A percentile compares a stretch with the other conserved stretches of the same genome.
These are phyloP conservation scores for Ammopiptanthus mongolicus DNA, from an alignment of 306 rosid species.

Conservation along the genomic window DNA sequence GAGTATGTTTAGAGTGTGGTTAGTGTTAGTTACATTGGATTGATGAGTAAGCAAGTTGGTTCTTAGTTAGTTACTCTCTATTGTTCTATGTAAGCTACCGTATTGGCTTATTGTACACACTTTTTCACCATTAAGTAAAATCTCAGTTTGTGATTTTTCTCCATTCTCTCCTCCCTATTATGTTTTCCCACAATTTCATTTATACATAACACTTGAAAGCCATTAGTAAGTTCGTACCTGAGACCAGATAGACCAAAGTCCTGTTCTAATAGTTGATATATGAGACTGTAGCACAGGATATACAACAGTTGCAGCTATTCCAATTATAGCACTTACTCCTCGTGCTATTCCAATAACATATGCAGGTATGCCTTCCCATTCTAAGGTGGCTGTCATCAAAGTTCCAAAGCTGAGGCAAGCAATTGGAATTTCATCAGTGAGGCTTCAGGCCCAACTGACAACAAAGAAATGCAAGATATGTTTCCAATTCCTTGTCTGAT, in stretches of 20 bases:
- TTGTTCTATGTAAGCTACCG: not conserved
- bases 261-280: constrained; percentile 61
- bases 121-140: not conserved
- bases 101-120: not conserved
- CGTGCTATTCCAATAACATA: constrained; percentile 67
- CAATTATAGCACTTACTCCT: constrained; percentile 66
- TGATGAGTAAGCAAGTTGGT: not conserved
- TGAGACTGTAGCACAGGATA: constrained; percentile 64
- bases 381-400: constrained; percentile 83
- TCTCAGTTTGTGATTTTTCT: not conserved
- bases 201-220: not conserved
- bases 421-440: constrained; percentile 13
- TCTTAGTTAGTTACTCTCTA: not conserved
- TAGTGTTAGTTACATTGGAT: not conserved
- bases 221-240: constrained; percentile 45
- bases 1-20: not conserved
- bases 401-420: constrained; percentile 69
- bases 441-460: not conserved
- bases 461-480: not conserved
- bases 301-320: constrained; percentile 64
- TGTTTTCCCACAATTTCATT: not conserved
- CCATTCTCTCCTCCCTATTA: no score
- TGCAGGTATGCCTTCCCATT: constrained; percentile 86
- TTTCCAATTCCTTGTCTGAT: not conserved
- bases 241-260: constrained; percentile 87